Evolutionary conservation across 257 asterid genomes (phyloP).

Genomic region (Scutellaria minor): DNA sequence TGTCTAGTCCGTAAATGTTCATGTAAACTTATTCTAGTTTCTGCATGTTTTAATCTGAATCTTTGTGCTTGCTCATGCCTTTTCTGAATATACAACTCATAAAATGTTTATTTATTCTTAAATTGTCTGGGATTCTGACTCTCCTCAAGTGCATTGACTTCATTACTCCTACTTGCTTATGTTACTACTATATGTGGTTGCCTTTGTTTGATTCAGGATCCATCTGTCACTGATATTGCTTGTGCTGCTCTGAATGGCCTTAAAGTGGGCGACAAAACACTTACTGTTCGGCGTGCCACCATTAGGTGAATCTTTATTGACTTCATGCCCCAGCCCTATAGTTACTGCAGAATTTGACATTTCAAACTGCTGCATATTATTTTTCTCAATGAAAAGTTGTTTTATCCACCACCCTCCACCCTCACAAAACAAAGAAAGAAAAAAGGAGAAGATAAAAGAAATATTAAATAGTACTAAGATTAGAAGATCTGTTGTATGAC

Average conservation of each 20-base stretch:
- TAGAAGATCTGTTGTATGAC: neutral
- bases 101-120: neutral
- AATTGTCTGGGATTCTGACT: conserved; percentile 15
- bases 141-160: conserved; percentile 16
- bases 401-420: neutral
- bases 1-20: neutral
- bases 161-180: conserved; percentile 22
- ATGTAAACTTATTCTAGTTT: conserved; percentile 8
- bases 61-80: neutral
- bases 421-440: neutral
- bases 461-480: neutral
- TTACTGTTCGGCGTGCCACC: conserved; percentile 64
- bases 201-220: conserved; percentile 49
- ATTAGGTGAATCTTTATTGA: conserved; percentile 47
- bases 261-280: conserved; percentile 66
- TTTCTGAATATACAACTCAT: conserved; percentile 17
- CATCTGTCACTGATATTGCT: conserved; percentile 64
- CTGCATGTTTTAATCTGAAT: conserved; percentile 17
- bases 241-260: conserved; percentile 69
- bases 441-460: neutral
- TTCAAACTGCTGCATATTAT: conserved; percentile 5
- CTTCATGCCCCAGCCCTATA: conserved; percentile 19
- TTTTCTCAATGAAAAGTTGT: conserved; percentile 6
- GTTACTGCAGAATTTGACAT: neutral
- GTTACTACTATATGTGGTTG: conserved; percentile 25